phyloP scores from a whole-genome alignment of 441 rosid genomes.

The Gossypium davidsonii region DNA sequence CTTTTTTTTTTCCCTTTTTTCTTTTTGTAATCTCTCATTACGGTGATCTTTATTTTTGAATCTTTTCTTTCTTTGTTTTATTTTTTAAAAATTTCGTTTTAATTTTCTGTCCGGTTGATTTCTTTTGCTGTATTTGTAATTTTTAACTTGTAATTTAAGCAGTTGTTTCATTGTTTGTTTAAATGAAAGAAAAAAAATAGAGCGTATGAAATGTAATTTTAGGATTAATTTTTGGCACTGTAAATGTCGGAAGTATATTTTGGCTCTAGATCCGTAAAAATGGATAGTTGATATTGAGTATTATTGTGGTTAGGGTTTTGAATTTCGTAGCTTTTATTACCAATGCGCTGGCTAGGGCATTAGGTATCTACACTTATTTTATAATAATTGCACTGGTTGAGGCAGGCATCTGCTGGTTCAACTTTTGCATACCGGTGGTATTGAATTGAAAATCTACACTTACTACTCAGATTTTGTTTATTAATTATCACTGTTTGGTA shows the following conservation, averaged over 20 bases:
- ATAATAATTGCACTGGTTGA: slow-evolving; percentile 3
- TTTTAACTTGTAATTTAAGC: background rate
- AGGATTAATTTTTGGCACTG: background rate
- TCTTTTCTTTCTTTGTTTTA: background rate
- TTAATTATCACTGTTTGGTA: background rate
- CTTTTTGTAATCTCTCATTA: background rate
- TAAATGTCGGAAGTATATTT: background rate
- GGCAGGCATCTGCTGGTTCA: background rate
- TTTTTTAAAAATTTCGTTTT: background rate
- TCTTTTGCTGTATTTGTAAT: background rate
- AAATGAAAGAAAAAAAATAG: background rate
- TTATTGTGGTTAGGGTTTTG: slow-evolving; percentile 10
- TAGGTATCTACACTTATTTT: background rate
- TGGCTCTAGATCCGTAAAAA: background rate
- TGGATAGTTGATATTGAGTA: background rate
- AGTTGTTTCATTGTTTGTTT: background rate
- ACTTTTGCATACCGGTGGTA: background rate
- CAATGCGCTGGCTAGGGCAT: background rate
- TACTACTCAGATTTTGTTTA: background rate
- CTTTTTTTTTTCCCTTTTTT: no score
- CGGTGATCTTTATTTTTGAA: background rate
- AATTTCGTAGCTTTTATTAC: background rate
- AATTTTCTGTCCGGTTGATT: background rate
- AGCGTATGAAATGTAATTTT: background rate
- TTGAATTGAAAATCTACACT: background rate